Evolutionary conservation across 495 filamentous ascomycete genomes (phyloP).

Genomic region (Parathielavia appendiculata): DNA sequence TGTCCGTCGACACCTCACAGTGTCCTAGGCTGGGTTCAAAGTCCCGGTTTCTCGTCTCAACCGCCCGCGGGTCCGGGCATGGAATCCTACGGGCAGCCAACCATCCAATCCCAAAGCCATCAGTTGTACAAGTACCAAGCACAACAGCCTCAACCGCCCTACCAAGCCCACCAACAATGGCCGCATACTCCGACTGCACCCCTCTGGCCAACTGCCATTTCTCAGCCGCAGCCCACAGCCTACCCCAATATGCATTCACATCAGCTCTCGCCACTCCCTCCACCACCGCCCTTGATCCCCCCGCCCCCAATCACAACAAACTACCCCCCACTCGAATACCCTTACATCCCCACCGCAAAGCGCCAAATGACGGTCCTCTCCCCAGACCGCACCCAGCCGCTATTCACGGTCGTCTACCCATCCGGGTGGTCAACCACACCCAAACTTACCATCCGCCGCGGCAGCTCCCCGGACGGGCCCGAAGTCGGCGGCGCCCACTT

Average conservation of each 20-base stretch:
- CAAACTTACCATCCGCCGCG: background rate
- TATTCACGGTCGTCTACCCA: background rate
- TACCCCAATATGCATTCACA: background rate
- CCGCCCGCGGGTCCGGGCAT: background rate
- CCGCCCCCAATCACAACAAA: background rate
- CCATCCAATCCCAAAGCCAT: background rate
- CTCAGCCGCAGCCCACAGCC: too few relatives aligned
- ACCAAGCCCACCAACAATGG: background rate
- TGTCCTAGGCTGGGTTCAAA: background rate
- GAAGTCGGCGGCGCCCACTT: background rate
- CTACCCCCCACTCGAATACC: background rate
- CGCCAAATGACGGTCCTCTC: constrained; percentile 6
- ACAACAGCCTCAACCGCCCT: background rate
- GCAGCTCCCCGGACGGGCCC: background rate
- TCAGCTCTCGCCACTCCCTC: background rate
- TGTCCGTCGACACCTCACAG: background rate
- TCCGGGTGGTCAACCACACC: background rate
- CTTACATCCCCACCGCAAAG: constrained; percentile 1
- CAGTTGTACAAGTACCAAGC: background rate
- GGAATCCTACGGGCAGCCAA: background rate
- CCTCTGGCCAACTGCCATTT: background rate
- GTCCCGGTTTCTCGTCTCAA: background rate
- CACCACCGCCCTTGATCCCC: background rate
- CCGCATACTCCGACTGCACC: background rate
- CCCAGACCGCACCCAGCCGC: background rate